phyloP scores from a whole-genome alignment of 2,329 filamentous ascomycete species.

The Neoarthrinium moseri region DNA sequence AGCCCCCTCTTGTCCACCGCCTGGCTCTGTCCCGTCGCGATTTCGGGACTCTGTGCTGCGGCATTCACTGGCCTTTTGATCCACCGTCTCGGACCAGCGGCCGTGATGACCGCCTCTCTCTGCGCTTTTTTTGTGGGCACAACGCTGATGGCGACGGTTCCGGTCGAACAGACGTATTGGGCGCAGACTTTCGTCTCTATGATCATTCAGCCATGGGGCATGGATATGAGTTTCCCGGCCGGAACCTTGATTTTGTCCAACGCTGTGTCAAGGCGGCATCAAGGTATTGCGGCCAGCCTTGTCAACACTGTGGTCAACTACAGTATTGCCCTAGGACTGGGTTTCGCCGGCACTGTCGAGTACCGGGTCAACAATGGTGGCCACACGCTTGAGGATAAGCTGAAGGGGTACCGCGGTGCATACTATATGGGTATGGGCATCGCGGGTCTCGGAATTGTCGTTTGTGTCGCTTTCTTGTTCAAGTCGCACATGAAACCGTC shows the following conservation, averaged over 20 bases:
- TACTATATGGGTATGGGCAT: conserved; percentile 42
- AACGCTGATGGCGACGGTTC: conserved; percentile 29
- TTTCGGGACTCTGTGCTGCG: conserved; percentile 28
- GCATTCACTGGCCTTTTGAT: conserved; percentile 29
- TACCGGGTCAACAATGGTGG: conserved; percentile 33
- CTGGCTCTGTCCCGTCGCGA: conserved; percentile 24
- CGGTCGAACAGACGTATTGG: conserved; percentile 52
- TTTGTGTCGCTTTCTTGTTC: conserved; percentile 28
- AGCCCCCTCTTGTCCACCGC: conserved; percentile 31
- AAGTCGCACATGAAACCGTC: conserved; percentile 15
- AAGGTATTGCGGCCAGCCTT: conserved; percentile 37
- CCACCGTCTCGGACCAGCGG: conserved; percentile 27
- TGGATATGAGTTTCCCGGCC: conserved; percentile 57
- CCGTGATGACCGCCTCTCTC: conserved; percentile 23
- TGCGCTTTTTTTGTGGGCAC: conserved; percentile 21
- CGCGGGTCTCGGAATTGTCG: conserved; percentile 31
- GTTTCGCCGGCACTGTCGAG: conserved; percentile 54
- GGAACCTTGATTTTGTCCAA: conserved; percentile 52
- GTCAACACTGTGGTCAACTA: conserved; percentile 59
- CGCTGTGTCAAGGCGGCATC: conserved; percentile 25
- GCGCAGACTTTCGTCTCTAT: conserved; percentile 47
- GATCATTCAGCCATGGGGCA: conserved; percentile 46
- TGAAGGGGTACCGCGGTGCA: conserved; percentile 35
- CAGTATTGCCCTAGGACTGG: conserved; percentile 53
- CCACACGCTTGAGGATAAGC: conserved; percentile 25